Evolutionary conservation across 1,139 yeast species (phyloP), one percentile per base, ranked within the genome.

Genomic region (Pichia sp.): DNA sequence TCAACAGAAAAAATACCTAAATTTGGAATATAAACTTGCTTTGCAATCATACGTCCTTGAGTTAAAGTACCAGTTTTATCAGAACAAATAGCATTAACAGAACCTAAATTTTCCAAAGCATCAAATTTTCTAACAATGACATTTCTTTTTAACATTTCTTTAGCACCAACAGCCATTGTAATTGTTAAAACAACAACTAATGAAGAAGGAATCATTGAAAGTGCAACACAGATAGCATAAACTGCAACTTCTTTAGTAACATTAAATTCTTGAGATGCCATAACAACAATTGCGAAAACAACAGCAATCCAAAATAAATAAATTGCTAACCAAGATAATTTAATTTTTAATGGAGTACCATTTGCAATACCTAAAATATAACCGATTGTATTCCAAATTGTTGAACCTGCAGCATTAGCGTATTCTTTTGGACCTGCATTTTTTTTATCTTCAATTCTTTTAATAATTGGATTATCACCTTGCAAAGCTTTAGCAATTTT

Each of bases 161-260:
- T 81, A 29, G 93, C 84, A 20, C 93, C 93, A 47, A 82, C 81
- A 7, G 93, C 89, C 91, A 84, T 83, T 5, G 93, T 83, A 48
- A 84, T 83, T 14, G 93, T 83, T 47, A 84, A 71, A 18, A 84
- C 93, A 31, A 83, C 93, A 45, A 83, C 80, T 52, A 84, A 69
- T 1, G 89, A 79, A 4, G 89, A 83, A 3, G 93, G 94, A 54
- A 83, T 83, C 91, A 83, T 82, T 3, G 91, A 78, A 37, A 83
- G 68, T 2, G 91, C 91, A 40, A 80, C 86, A 62, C 88, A 83
- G 54, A 84, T 80, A 14, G 94, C 93, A 57, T 84, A 84, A 41
- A 83, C 79, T 19, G 89, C 91, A 27, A 84, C 91, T 51, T 81
- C 83, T 41, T 68, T 72, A 48, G 73, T 74, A 25, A 83, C 91